Conservation (phyloP, 805 yeast genomes). For the Saccharomycopsis malanga region DNA sequence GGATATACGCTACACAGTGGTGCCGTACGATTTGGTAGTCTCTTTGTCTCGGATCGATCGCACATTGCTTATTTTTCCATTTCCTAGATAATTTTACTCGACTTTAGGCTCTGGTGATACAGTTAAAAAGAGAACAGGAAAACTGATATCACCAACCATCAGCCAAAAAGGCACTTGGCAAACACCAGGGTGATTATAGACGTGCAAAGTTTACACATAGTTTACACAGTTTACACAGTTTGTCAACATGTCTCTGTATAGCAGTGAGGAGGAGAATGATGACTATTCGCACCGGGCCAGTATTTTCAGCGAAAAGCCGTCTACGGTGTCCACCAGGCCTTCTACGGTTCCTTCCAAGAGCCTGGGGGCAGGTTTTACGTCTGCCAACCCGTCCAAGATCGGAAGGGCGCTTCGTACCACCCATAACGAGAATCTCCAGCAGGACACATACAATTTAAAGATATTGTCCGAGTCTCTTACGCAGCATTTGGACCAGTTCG, state of each 20-base stretch:
- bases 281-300: constrained; percentile 18
- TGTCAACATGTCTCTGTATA: not conserved
- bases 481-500: constrained; percentile 20
- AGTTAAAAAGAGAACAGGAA: no score
- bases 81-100: no score
- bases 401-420: constrained; percentile 18
- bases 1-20: no score
- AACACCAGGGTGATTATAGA: no score
- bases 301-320: constrained; percentile 21
- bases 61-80: no score
- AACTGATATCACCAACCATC: no score
- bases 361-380: not conserved
- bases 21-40: no score
- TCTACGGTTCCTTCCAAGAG: constrained; percentile 19
- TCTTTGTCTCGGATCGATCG: no score
- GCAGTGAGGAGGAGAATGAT: constrained; percentile 15
- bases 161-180: no score
- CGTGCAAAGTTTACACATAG: no score
- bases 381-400: constrained; percentile 13
- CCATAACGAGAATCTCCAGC: constrained; percentile 18
- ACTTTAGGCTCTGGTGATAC: no score
- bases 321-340: constrained; percentile 20
- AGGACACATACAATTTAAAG: constrained; percentile 16
- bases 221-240: no score
- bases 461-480: constrained; percentile 16